Evolutionary conservation across 2,329 filamentous ascomycete genomes (phyloP).

Genomic region (Epichloe amarillans): DNA sequence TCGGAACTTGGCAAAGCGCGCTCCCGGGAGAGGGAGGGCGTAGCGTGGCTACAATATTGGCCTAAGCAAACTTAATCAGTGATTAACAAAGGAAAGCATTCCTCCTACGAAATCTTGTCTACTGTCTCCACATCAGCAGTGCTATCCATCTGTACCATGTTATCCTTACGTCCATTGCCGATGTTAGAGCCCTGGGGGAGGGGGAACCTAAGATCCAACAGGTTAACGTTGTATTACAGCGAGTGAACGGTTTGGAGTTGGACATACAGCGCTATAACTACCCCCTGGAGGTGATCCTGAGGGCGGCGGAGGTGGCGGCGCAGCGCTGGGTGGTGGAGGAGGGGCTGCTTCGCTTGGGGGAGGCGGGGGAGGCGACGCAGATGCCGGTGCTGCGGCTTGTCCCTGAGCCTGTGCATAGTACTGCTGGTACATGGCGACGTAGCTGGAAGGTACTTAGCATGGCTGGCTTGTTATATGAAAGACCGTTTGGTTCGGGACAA

Average conservation of each 20-base stretch:
- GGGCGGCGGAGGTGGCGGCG: slow-evolving; percentile 38
- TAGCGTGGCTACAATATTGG: background rate
- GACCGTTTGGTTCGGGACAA: background rate
- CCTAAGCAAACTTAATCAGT: slow-evolving; percentile 2
- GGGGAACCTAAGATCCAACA: slow-evolving; percentile 30
- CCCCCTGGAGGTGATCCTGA: slow-evolving; percentile 38
- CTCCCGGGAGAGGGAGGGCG: background rate
- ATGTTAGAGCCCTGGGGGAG: slow-evolving; percentile 38
- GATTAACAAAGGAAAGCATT: background rate
- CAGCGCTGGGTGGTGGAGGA: slow-evolving; percentile 35
- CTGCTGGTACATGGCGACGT: slow-evolving; percentile 61
- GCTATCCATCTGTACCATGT: slow-evolving; percentile 1
- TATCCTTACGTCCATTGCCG: background rate
- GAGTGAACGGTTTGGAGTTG: background rate
- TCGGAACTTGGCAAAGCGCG: background rate
- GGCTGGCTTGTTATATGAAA: background rate
- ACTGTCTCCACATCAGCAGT: slow-evolving; percentile 3
- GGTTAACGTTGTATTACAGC: background rate
- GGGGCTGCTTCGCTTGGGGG: slow-evolving; percentile 48
- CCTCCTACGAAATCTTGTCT: background rate
- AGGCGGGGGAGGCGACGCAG: slow-evolving; percentile 44
- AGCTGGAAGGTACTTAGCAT: slow-evolving; percentile 25
- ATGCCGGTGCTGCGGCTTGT: slow-evolving; percentile 34
- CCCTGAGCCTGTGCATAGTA: slow-evolving; percentile 41
- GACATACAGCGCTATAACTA: slow-evolving; percentile 51